Conservation (phyloP, 2,329 filamentous ascomycete genomes). For the Pseudocercospora musae region DNA sequence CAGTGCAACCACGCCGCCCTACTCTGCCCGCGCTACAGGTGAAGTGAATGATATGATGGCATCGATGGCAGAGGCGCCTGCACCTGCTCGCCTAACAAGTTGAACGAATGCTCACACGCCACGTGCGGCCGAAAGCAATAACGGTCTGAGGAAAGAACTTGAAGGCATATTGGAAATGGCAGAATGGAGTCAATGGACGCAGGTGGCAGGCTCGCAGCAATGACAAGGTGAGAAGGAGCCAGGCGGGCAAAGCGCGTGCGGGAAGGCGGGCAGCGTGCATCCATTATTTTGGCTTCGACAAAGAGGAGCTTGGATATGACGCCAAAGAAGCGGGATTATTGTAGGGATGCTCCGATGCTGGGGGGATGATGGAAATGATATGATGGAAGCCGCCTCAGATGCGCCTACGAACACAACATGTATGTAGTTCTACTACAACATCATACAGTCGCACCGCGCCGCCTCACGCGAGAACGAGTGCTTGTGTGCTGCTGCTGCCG, state of each 20-base stretch:
- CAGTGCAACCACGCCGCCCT: neutral
- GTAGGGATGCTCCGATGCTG: no score
- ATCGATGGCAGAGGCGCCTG: constrained; percentile 6
- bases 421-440: no score
- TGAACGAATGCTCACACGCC: constrained; percentile 2
- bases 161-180: no score
- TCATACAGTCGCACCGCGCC: neutral
- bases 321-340: neutral
- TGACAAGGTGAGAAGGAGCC: neutral
- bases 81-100: constrained; percentile 4
- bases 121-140: neutral
- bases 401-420: neutral
- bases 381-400: neutral
- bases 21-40: neutral
- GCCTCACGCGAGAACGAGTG: neutral
- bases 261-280: neutral
- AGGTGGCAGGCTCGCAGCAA: neutral
- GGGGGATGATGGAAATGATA: no score
- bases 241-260: neutral
- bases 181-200: no score
- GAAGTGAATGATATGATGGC: constrained; percentile 1
- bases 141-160: neutral
- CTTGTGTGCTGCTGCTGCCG: neutral
- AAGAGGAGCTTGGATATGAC: neutral
- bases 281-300: neutral